A percentile compares a stretch with the other conserved stretches of the same genome.
Evolutionary conservation across 208 protist genomes (phyloP).

Genomic region (Leishmania braziliensis): DNA sequence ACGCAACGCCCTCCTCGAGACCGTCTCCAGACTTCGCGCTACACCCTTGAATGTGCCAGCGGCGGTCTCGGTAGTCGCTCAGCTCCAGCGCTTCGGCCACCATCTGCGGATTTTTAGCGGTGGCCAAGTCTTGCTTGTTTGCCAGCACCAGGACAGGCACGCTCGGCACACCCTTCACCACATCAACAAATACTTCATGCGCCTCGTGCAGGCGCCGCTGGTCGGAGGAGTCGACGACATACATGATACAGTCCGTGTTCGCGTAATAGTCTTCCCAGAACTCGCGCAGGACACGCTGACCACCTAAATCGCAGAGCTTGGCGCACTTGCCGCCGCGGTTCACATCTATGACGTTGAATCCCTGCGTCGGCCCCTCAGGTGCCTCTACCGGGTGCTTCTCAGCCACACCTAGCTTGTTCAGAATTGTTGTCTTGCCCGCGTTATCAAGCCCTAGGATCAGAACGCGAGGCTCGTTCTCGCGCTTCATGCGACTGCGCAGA

Average conservation of each 20-base stretch:
- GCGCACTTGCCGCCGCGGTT: constrained; percentile 92
- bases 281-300: constrained; percentile 98
- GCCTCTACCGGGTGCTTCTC: constrained; percentile 50
- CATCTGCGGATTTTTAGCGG: constrained; percentile 76
- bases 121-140: constrained; percentile 99
- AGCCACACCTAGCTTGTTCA: constrained; percentile 92
- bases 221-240: constrained; percentile 97
- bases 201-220: constrained; percentile 90
- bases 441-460: constrained; percentile 96
- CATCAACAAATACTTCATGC: constrained; percentile 90
- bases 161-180: constrained; percentile 95
- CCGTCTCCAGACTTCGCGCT: constrained; percentile 94
- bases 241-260: constrained; percentile 97
- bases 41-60: constrained; percentile 97
- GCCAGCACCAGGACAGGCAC: constrained; percentile 99
- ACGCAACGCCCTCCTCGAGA: constrained; percentile 92
- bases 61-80: constrained; percentile 89
- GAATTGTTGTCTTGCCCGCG: constrained; percentile 97
- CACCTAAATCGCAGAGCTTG: constrained; percentile 99
- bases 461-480: constrained; percentile 92
- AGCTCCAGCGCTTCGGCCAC: constrained; percentile 86
- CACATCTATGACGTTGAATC: constrained; percentile 99
- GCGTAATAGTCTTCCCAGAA: constrained; percentile 99
- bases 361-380: constrained; percentile 98
- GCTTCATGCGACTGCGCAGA: constrained; percentile 90